phyloP scores from a whole-genome alignment of 2,329 filamentous ascomycete genomes.

The Onygena corvina region DNA sequence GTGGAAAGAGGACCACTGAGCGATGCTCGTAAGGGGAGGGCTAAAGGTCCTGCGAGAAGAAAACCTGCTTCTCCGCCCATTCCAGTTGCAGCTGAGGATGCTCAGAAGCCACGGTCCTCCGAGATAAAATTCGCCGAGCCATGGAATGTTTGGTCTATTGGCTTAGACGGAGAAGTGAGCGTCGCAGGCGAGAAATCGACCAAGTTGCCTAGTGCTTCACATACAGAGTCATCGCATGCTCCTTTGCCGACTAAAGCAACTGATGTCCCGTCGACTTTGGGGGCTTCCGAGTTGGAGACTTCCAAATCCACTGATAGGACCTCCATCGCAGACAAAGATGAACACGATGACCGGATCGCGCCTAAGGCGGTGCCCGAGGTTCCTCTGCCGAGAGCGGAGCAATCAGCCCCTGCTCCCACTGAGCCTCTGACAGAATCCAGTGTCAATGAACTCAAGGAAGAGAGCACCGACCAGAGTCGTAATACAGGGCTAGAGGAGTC shows the following conservation, averaged over 20 bases:
- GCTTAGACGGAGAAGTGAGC: conserved; percentile 16
- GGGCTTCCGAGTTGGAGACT: background rate
- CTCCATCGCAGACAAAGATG: background rate
- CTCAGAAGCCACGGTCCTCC: conserved; percentile 19
- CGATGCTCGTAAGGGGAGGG: conserved; percentile 82
- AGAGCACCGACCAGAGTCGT: background rate
- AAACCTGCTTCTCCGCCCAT: conserved; percentile 45
- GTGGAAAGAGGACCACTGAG: conserved; percentile 66
- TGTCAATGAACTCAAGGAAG: background rate
- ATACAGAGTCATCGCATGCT: background rate
- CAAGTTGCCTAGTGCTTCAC: background rate
- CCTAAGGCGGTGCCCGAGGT: background rate
- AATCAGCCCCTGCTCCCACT: background rate
- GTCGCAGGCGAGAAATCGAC: background rate
- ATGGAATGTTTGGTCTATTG: conserved; percentile 33
- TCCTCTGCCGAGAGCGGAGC: background rate
- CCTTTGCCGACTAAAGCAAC: background rate
- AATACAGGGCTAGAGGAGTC: background rate
- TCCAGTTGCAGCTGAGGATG: conserved; percentile 8
- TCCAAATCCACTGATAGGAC: background rate
- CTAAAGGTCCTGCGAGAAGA: conserved; percentile 72
- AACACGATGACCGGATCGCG: background rate
- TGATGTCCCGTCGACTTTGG: background rate
- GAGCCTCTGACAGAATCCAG: background rate
- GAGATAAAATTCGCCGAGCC: conserved; percentile 30